Evolutionary conservation across 306 rosid genomes (phyloP), one percentile per base, ranked within the genome.

Genomic region (Pachyrhizus erosus): DNA sequence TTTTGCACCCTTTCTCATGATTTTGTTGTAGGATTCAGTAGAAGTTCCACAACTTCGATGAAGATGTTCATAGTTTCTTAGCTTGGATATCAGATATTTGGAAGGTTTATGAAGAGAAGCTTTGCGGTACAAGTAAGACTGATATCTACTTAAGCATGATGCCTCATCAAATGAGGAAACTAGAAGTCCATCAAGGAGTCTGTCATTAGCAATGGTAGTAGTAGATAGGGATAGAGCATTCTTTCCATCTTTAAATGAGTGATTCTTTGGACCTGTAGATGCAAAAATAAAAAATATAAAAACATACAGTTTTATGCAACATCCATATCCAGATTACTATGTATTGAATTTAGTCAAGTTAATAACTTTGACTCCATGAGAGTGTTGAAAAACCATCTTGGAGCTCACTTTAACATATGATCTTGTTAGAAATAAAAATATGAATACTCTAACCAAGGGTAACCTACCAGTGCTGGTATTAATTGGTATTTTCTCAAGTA

Each of bases 401-500:
- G 49, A 11, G 68, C 42, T 76, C 20, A 70, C 34, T 51, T 71
- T 18, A 29, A 83, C 20, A 54, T 9, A 82, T 51, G 69, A 39
- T 24, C 24, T 49, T 6, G 76, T 17, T 72, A 31, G 52, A 82
- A 9, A 49, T 64, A 67, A 65, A 81, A 49, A 61, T 17, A 40
- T 10, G 20, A 61, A 23, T 17, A 24, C 54, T 48, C 48, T 46
- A 70, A 61, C 77, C 78, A 70, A 31, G 43, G 71, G 37, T 70
- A 45, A 81, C 52, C 79, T 60, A 71, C 67, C 46, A 49, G 24
- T 51, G 84, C 46, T n/a, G 26, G 49, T 74, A 51, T 52, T 51
- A 26, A 62, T 51, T 62, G 11, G 10, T 23, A 11, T 74, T 74
- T 49, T 61, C 62, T 29, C 72, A 57, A 29, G 37, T 21, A 9